phyloP scores from a whole-genome alignment of 2,329 filamentous ascomycete genomes.

The Rhinocladiella mackenziei region DNA sequence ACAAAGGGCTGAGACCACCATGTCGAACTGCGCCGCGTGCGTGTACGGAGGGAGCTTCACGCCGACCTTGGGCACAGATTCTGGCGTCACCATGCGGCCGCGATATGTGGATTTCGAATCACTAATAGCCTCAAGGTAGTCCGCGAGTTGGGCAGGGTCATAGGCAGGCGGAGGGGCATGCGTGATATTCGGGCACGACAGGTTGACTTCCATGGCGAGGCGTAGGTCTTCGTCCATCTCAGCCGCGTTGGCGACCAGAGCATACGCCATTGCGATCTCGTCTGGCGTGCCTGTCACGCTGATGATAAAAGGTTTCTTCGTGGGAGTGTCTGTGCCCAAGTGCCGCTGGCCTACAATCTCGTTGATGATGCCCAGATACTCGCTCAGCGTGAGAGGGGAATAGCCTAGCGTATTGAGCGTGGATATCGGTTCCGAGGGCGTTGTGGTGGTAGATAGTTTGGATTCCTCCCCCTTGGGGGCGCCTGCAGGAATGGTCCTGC shows the following conservation, averaged over 20 bases:
- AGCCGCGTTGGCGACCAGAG: conserved; percentile 40
- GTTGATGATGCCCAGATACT: conserved; percentile 57
- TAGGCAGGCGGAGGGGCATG: conserved; percentile 68
- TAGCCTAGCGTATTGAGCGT: conserved; percentile 70
- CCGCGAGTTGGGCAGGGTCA: conserved; percentile 46
- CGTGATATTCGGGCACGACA: conserved; percentile 73
- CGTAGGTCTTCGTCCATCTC: conserved; percentile 44
- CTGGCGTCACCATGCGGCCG: conserved; percentile 27
- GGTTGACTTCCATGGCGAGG: conserved; percentile 70
- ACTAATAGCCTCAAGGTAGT: conserved; percentile 54
- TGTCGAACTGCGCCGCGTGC: conserved; percentile 60
- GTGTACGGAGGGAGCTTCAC: conserved; percentile 77
- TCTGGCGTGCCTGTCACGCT: conserved; percentile 63
- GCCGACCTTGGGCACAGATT: conserved; percentile 52
- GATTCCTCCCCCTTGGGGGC: conserved; percentile 20
- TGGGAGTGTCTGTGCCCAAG: conserved; percentile 38
- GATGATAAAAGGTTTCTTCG: conserved; percentile 51
- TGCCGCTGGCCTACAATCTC: conserved; percentile 40
- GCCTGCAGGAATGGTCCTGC: conserved; percentile 15
- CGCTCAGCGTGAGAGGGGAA: conserved; percentile 57
- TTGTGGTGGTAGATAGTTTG: conserved; percentile 13
- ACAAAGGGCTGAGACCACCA: conserved; percentile 52
- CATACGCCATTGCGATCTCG: conserved; percentile 57
- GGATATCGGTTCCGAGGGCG: conserved; percentile 13
- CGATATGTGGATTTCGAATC: conserved; percentile 31